Base-by-base conservation (phyloP, 1,284 basidiomycete genomes). In the Coniferiporia sulphurascens region DNA sequence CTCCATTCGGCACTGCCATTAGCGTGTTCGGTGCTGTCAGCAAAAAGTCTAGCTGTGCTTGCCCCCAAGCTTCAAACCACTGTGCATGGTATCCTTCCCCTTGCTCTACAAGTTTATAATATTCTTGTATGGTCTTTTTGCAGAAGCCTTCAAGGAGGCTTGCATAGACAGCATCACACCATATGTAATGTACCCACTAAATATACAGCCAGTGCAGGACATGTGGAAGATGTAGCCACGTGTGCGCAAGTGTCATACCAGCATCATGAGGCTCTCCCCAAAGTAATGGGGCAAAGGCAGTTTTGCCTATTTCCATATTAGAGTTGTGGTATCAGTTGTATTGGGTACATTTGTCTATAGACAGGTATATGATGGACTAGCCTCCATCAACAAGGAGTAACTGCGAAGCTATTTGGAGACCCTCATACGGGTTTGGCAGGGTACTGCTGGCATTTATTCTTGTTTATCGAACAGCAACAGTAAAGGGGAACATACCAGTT, bases 11-110 rank as follows among this genome's bases (percentile, higher is more conserved):
- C n/a, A n/a, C n/a, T n/a, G n/a, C n/a, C n/a, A n/a, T n/a, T n/a
- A n/a, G n/a, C n/a, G n/a, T n/a, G n/a, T n/a, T n/a, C n/a, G n/a
- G n/a, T n/a, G n/a, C n/a, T n/a, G n/a, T n/a, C n/a, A n/a, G n/a
- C n/a, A n/a, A n/a, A n/a, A 83, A 82, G 70, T 89, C 85, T 32
- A 86, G 71, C 4, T 73, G 73, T 19, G 77, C 65, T 45, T 76
- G 73, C 51, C 81, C 74, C 84, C 84, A 86, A 41, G 80, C 77
- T 58, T 76, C 73, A 62, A 76, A 73, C 77, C 79, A 82, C 41
- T 68, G 63, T 19, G 66, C 65, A 2, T 72, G 70, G 56, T 78
- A 84, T 4, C 66, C 67, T 55, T 82, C 74, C 1, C 81, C 73
- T 63, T 72, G 64, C 9, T 70, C 73, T 2, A 77, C n/a, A n/a